phyloP scores from a whole-genome alignment of 371 early-diverging fungal species.

The Mucor racemosus region DNA sequence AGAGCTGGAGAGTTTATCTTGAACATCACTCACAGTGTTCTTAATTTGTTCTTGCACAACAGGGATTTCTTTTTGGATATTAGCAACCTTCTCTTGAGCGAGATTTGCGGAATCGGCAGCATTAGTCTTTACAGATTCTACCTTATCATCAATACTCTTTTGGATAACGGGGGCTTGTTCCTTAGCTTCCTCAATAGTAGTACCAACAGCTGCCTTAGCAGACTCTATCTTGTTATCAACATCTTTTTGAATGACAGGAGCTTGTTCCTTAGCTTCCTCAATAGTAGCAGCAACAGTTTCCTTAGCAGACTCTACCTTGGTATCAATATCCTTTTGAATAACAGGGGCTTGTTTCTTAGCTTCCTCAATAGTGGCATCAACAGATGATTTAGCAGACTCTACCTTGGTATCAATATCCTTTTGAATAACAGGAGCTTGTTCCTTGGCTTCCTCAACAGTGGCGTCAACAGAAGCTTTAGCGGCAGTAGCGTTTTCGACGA shows the following conservation, averaged over 20 bases:
- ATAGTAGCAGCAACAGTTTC: constrained; percentile 6
- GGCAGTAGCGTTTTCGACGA: constrained; percentile 4
- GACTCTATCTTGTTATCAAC: constrained; percentile 5
- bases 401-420: neutral
- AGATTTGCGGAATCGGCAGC: too few species aligned
- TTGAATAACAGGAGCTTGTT: constrained; percentile 18
- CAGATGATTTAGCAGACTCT: constrained; percentile 7
- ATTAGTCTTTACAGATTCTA: constrained; percentile 4
- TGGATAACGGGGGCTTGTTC: constrained; percentile 18
- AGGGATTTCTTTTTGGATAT: constrained; percentile 6
- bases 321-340: constrained; percentile 8
- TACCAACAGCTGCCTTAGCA: constrained; percentile 8
- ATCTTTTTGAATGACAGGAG: constrained; percentile 10
- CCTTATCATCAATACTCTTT: constrained; percentile 5
- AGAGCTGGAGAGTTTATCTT: neutral
- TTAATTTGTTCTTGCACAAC: constrained; percentile 15
- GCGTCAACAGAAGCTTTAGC: constrained; percentile 10
- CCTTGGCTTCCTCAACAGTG: constrained; percentile 14
- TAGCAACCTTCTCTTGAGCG: neutral
- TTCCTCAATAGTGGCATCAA: constrained; percentile 12
- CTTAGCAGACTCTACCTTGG: constrained; percentile 13
- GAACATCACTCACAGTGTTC: neutral
- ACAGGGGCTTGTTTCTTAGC: constrained; percentile 13
- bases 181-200: constrained; percentile 16
- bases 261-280: constrained; percentile 18